Evolutionary conservation across 2,329 filamentous ascomycete genomes (phyloP), one percentile per base, ranked within the genome.

Genomic region (Pestalotiopsis sp.): DNA sequence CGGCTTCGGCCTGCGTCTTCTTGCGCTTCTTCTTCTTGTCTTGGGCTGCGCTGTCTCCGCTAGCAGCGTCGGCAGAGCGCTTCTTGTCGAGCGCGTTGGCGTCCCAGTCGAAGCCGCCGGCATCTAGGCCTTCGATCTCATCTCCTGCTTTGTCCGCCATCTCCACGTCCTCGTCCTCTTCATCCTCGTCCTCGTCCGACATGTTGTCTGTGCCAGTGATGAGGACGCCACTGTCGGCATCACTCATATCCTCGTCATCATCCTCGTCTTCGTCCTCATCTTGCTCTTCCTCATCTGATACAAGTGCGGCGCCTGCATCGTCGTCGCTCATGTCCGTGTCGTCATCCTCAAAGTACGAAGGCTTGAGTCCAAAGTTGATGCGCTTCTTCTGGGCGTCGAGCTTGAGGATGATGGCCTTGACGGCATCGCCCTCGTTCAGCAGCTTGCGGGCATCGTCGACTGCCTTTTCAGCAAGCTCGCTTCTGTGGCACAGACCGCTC

Each of bases 401-500:
- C 74, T 91, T 92, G 64, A 98, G 80, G 17, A 99, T 86, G 78
- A 93, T 92, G 14, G 95, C 95, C 83, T 98, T 98, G 71, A 99
- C 96, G n/a, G 86, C 83, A 80, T 99, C 96, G 13, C 95, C 96
- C 76, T 94, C 93, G 70, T 90, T 92, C 80, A 97, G 98, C 55
- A 99, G 85, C 76, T 94, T 95, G 71, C 89, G 90, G n/a, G 95
- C 93, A 82, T 98, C 93, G 65, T 92, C 87, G 27, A 98, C 90
- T 4, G 87, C 83, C 74, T 91, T 91, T 72, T 97, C 94, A 0
- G 96, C 95, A 87, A 99, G 94, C 78, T 99, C 92, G 71, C 91
- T 95, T 71, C 93, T 90, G 79, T 99, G 96, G 79, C 95, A 98
- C 11, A 99, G 87, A 70, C 96, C 96, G 74, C 95, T 97, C 71